These are phyloP conservation scores for Ceratobasidium theobromae DNA, from an alignment of 1,284 basidiomycete genomes.

Conservation along the genomic window DNA sequence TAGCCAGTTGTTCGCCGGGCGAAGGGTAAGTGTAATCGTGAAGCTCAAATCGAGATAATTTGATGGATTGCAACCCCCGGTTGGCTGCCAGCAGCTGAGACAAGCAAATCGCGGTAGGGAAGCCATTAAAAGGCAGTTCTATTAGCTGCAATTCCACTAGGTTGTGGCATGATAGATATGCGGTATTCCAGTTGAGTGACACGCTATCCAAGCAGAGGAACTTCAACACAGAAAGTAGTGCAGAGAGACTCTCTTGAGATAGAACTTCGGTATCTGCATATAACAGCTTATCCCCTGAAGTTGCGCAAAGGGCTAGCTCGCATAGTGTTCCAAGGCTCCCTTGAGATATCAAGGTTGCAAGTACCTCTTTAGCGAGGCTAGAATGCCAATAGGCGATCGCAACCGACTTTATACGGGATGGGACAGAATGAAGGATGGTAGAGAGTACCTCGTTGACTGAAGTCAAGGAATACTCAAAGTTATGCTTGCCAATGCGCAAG, in stretches of 20 bases:
- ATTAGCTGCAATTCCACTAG: conserved; percentile 20
- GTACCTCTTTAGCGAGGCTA: not conserved
- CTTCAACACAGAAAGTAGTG: not conserved
- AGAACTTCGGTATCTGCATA: not conserved
- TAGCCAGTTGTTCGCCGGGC: not conserved
- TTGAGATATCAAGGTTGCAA: not conserved
- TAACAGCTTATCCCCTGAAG: not conserved
- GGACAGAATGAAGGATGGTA: not conserved
- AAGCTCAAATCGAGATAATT: not conserved
- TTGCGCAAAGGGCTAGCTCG: not conserved
- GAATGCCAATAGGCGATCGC: not conserved
- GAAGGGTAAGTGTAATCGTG: not conserved
- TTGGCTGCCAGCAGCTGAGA: not conserved
- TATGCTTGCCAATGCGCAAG: not conserved
- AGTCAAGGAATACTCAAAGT: not conserved
- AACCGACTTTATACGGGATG: not conserved
- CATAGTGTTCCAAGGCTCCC: not conserved
- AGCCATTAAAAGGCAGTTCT: not conserved
- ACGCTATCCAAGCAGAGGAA: not conserved
- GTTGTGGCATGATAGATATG: conserved; percentile 1
- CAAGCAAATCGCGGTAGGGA: not conserved
- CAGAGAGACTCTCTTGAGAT: not conserved
- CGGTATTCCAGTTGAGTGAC: not conserved
- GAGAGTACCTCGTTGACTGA: not conserved
- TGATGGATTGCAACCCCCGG: not conserved